A percentile compares a stretch with the other conserved stretches of the same genome.
phyloP scores from a whole-genome alignment of 495 filamentous ascomycete species.

The Penicillium ucsense region DNA sequence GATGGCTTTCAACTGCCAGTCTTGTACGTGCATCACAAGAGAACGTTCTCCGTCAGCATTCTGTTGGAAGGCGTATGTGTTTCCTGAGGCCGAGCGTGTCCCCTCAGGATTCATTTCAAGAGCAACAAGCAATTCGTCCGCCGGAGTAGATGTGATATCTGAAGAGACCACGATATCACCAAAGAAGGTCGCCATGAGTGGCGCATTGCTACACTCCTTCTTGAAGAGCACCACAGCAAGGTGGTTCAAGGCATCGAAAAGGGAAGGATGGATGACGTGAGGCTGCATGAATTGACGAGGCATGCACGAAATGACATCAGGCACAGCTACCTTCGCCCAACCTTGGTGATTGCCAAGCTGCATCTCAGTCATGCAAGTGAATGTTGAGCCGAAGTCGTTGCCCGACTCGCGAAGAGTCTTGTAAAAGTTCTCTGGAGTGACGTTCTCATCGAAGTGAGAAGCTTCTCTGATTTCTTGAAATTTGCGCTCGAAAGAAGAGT shows the following conservation, averaged over 20 bases:
- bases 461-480: background rate
- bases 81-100: background rate
- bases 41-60: background rate
- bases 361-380: slow-evolving; percentile 1
- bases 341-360: background rate
- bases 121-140: background rate
- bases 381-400: background rate
- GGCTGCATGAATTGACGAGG: background rate
- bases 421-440: background rate
- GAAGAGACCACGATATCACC: background rate
- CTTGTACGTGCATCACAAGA: background rate
- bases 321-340: background rate
- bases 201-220: background rate
- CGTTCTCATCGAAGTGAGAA: background rate
- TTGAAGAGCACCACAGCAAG: background rate
- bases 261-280: background rate
- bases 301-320: background rate
- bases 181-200: background rate
- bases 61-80: background rate
- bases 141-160: background rate
- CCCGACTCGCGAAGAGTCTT: background rate
- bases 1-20: background rate
- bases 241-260: background rate
- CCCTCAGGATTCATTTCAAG: background rate
- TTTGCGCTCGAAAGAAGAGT: background rate